Evolutionary conservation across 352 stramenopile species (phyloP).

Genomic region (Globisporangium cederbergense): DNA sequence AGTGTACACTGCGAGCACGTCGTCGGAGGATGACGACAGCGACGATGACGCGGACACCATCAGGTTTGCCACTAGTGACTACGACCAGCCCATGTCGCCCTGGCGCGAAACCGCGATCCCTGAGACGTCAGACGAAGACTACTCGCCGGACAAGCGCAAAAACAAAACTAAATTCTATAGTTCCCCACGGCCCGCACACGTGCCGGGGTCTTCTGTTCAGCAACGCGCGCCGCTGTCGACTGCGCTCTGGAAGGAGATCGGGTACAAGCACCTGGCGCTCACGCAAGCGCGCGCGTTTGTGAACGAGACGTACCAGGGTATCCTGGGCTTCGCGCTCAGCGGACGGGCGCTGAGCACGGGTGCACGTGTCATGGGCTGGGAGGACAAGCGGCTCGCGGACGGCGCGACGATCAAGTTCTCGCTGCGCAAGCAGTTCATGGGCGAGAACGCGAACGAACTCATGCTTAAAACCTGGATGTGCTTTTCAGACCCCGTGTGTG

Average conservation of each 20-base stretch:
- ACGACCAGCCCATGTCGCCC: slow-evolving; percentile 15
- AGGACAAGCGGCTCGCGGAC: slow-evolving; percentile 58
- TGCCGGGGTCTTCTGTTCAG: slow-evolving; percentile 1
- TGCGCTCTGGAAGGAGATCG: slow-evolving; percentile 8
- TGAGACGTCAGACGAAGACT: slow-evolving; percentile 33
- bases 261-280: slow-evolving; percentile 22
- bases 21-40: slow-evolving; percentile 11
- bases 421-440: slow-evolving; percentile 51
- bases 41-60: slow-evolving; percentile 14
- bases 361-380: slow-evolving; percentile 56
- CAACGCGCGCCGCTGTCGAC: not conserved
- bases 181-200: slow-evolving; percentile 31
- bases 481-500: slow-evolving; percentile 60
- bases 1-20: slow-evolving; percentile 26
- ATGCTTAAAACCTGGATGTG: slow-evolving; percentile 70
- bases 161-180: slow-evolving; percentile 25
- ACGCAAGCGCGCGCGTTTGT: slow-evolving; percentile 21
- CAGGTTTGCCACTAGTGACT: not conserved
- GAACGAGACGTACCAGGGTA: slow-evolving; percentile 41
- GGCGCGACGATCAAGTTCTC: slow-evolving; percentile 60
- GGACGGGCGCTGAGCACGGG: slow-evolving; percentile 44
- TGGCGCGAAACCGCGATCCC: slow-evolving; percentile 17
- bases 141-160: slow-evolving; percentile 30
- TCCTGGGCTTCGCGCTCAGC: slow-evolving; percentile 53
- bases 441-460: slow-evolving; percentile 33